Percentiles rank a stretch among this genome's conserved stretches.
Evolutionary conservation across 495 filamentous ascomycete genomes (phyloP).

Genomic region (Pyrenula aspistea): DNA sequence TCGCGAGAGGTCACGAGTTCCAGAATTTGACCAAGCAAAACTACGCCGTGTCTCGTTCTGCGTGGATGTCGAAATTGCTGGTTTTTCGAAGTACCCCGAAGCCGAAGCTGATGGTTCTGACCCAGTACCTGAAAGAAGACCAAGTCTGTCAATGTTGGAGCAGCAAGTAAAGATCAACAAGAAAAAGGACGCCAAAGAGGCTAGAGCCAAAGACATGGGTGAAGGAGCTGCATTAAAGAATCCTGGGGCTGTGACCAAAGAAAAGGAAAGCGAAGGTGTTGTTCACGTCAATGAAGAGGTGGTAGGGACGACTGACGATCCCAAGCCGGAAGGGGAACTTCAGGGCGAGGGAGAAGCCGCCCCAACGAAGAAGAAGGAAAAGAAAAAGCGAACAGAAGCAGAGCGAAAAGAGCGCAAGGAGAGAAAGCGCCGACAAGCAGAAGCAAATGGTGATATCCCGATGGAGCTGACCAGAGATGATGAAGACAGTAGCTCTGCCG

Average conservation of each 20-base stretch:
- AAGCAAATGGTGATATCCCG: slow-evolving; percentile 71
- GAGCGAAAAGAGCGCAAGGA: slow-evolving; percentile 81
- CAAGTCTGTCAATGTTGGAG: slow-evolving; percentile 13
- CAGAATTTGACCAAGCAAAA: slow-evolving; percentile 69
- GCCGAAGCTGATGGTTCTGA: slow-evolving; percentile 3
- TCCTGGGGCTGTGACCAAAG: slow-evolving; percentile 39
- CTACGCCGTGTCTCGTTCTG: slow-evolving; percentile 83
- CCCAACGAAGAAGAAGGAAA: slow-evolving; percentile 64
- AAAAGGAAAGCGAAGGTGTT: slow-evolving; percentile 42
- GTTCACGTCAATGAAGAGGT: slow-evolving; percentile 30
- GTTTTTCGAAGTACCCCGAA: slow-evolving; percentile 24
- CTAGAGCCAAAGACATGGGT: slow-evolving; percentile 52
- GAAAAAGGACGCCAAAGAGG: slow-evolving; percentile 28
- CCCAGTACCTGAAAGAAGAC: slow-evolving; percentile 15
- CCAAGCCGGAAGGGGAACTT: slow-evolving; percentile 6
- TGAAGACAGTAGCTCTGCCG: slow-evolving; percentile 30
- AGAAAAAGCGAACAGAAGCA: slow-evolving; percentile 82
- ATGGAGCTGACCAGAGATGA: slow-evolving; percentile 58
- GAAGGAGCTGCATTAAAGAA: slow-evolving; percentile 59
- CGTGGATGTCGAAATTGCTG: slow-evolving; percentile 96
- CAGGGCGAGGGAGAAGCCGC: slow-evolving; percentile 23
- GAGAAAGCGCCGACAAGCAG: slow-evolving; percentile 62
- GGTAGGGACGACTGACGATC: slow-evolving; percentile 1
- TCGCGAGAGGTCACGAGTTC: slow-evolving; percentile 66
- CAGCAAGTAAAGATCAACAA: slow-evolving; percentile 17